Percentiles rank a stretch among this genome's conserved stretches.
phyloP scores from a whole-genome alignment of 345 rosid genomes.

The Streptanthus diversifolius region DNA sequence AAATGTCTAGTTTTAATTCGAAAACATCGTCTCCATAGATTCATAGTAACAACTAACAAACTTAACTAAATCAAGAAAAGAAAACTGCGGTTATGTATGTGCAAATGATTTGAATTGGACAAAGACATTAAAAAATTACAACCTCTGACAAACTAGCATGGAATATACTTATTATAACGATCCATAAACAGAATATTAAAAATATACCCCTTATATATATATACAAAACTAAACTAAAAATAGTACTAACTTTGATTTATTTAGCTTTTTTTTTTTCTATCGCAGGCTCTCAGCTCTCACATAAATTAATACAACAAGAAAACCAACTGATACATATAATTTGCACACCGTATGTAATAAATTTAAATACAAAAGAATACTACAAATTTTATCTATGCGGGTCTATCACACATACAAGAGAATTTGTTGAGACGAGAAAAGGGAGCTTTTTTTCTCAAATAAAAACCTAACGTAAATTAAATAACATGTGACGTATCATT shows the following conservation, averaged over 20 bases:
- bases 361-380: background rate
- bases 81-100: background rate
- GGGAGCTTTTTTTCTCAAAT: too few relatives aligned
- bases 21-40: background rate
- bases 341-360: background rate
- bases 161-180: background rate
- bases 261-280: background rate
- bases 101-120: background rate
- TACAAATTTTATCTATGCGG: background rate
- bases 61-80: background rate
- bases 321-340: background rate
- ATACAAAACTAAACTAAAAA: background rate
- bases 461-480: background rate
- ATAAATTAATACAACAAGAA: background rate
- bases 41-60: background rate
- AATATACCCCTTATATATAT: background rate
- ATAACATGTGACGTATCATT: constrained; percentile 1
- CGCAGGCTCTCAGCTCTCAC: background rate
- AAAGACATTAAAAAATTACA: background rate
- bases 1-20: background rate
- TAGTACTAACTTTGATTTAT: background rate
- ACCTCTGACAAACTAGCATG: constrained; percentile 7
- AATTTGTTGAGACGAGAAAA: background rate
- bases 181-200: background rate
- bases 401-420: background rate